These are phyloP conservation scores for Chalciporus piperatus DNA, from an alignment of 768 basidiomycete genomes.

Conservation along the genomic window DNA sequence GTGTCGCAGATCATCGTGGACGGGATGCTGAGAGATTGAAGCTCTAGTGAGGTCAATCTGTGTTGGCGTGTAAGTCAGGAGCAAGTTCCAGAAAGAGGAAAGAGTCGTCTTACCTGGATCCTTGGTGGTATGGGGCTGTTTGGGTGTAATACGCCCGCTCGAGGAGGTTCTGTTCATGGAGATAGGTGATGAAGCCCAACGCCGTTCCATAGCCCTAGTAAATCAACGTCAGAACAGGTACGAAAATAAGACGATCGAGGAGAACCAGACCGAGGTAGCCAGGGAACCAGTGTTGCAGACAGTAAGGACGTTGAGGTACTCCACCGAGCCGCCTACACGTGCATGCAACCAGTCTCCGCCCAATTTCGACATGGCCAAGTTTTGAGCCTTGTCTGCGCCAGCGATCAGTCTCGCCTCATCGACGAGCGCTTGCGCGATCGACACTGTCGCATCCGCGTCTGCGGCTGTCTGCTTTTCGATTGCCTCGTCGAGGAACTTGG, in stretches of 20 bases:
- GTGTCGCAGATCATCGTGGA: slow-evolving; percentile 96
- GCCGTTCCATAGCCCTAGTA: slow-evolving; percentile 97
- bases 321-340: slow-evolving; percentile 32
- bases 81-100: neutral
- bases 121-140: slow-evolving; percentile 93
- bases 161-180: slow-evolving; percentile 76
- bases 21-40: slow-evolving; percentile 79
- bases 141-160: slow-evolving; percentile 89
- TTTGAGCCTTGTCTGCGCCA: slow-evolving; percentile 84
- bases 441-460: slow-evolving; percentile 38
- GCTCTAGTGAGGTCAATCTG: slow-evolving; percentile 87
- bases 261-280: slow-evolving; percentile 72
- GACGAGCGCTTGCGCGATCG: slow-evolving; percentile 58
- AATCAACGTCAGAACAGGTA: slow-evolving; percentile 2
- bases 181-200: slow-evolving; percentile 87
- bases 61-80: neutral
- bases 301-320: slow-evolving; percentile 76
- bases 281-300: slow-evolving; percentile 98
- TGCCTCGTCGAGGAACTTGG: slow-evolving; percentile 38
- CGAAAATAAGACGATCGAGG: neutral
- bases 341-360: slow-evolving; percentile 85
- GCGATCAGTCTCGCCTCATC: slow-evolving; percentile 73
- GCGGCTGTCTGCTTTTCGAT: slow-evolving; percentile 9
- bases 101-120: slow-evolving; percentile 54
- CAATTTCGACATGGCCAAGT: slow-evolving; percentile 78